These are phyloP conservation scores for Dovyalis caffra DNA, from an alignment of 345 rosid species.

Conservation along the genomic window DNA sequence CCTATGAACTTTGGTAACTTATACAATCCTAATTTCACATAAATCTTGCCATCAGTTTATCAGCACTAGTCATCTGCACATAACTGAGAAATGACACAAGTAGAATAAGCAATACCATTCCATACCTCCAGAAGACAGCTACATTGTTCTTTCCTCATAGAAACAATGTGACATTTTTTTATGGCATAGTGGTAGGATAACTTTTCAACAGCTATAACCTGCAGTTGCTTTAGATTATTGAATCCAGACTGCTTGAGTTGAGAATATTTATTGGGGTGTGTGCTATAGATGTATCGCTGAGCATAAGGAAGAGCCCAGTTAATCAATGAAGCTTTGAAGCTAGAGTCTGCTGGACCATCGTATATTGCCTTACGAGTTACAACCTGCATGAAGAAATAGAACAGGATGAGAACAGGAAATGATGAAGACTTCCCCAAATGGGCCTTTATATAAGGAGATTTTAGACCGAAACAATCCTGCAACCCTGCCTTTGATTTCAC, in stretches of 20 bases:
- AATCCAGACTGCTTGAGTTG: slow-evolving; percentile 52
- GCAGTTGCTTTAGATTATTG: slow-evolving; percentile 40
- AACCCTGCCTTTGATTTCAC: not conserved
- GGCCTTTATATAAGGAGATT: not conserved
- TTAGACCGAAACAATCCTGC: not conserved
- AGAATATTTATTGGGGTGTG: slow-evolving; percentile 54
- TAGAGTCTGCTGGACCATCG: slow-evolving; percentile 48
- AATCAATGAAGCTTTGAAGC: slow-evolving; percentile 52
- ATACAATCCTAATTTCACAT: too few species aligned
- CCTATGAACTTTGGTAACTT: too few species aligned
- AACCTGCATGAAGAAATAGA: slow-evolving; percentile 41
- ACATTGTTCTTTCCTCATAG: slow-evolving; percentile 55
- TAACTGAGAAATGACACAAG: not conserved
- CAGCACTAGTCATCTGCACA: not conserved
- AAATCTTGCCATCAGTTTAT: too few species aligned
- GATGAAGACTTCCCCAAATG: not conserved
- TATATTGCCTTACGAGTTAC: slow-evolving; percentile 72
- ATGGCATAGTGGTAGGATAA: slow-evolving; percentile 65
- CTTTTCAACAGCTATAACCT: slow-evolving; percentile 62
- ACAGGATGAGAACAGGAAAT: not conserved
- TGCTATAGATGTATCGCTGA: slow-evolving; percentile 70
- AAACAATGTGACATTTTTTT: slow-evolving; percentile 40
- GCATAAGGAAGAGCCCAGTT: slow-evolving; percentile 95
- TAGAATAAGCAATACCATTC: not conserved
- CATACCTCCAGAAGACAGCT: slow-evolving; percentile 72